Conservation (phyloP, 306 rosid species). For the Fagus sylvatica region DNA sequence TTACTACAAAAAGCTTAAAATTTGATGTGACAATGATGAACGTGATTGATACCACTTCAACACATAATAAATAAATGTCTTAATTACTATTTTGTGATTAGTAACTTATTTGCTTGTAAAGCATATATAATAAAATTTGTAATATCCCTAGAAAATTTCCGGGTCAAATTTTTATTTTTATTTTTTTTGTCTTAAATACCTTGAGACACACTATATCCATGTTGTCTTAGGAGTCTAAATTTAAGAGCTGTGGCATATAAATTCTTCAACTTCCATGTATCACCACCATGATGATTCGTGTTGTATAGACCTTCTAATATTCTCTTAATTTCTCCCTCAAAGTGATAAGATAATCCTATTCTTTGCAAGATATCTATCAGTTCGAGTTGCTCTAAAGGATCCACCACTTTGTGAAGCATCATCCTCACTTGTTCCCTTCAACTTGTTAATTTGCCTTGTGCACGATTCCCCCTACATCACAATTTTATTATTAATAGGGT, state of each 20-base stretch:
- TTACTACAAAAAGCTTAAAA: no score
- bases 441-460: not conserved
- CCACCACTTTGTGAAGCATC: not conserved
- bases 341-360: conserved; percentile 33
- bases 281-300: not conserved
- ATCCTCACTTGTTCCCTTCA: conserved; percentile 6
- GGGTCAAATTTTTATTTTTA: no score
- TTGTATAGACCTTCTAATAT: not conserved
- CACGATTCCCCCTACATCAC: no score
- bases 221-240: no score
- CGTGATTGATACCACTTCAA: no score
- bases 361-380: conserved; percentile 12
- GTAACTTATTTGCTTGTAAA: no score
- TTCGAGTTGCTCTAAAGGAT: conserved; percentile 1
- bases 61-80: no score
- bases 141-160: no score
- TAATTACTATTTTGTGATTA: no score
- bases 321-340: conserved; percentile 8
- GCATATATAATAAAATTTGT: not conserved
- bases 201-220: not conserved
- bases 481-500: no score
- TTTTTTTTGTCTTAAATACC: not conserved
- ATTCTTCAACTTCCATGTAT: not conserved
- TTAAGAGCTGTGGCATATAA: conserved; percentile 8
- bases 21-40: no score